phyloP scores from a whole-genome alignment of 2,329 filamentous ascomycete species.

The Colletotrichum sp. region DNA sequence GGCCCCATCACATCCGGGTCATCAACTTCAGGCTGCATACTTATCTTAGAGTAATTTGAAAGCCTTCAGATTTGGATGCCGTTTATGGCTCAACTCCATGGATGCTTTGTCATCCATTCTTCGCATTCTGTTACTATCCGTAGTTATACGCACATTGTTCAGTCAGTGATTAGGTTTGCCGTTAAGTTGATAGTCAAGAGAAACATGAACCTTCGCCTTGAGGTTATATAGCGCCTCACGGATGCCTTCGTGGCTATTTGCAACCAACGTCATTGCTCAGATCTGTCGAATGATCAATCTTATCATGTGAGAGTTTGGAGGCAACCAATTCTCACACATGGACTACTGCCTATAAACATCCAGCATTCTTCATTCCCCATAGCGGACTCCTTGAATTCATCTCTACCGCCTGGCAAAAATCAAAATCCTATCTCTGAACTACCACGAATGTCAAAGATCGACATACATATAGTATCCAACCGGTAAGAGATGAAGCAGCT shows the following conservation, averaged over 20 bases:
- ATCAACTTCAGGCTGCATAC: not conserved
- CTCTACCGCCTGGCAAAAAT: not conserved
- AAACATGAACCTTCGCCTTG: not conserved
- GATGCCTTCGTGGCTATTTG: not conserved
- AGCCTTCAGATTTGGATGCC: not conserved
- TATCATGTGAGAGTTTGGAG: not conserved
- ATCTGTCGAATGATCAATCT: not conserved
- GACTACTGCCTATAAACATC: fast-evolving
- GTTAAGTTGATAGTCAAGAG: not conserved
- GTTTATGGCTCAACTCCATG: not conserved
- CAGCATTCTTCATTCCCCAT: not conserved
- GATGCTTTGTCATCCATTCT: not conserved
- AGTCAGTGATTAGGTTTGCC: not conserved
- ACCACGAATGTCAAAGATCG: not conserved
- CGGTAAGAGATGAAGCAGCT: not conserved
- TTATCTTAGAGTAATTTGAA: not conserved
- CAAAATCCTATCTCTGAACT: not conserved
- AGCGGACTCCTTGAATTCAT: not conserved
- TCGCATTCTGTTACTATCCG: not conserved
- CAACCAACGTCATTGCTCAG: not conserved
- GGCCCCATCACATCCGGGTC: not conserved
- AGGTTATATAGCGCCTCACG: not conserved
- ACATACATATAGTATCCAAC: not conserved
- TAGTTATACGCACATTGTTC: not conserved
- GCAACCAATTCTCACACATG: not conserved